Evolutionary conservation across 495 filamentous ascomycete species (phyloP).

Genomic region (Neurospora sp.): DNA sequence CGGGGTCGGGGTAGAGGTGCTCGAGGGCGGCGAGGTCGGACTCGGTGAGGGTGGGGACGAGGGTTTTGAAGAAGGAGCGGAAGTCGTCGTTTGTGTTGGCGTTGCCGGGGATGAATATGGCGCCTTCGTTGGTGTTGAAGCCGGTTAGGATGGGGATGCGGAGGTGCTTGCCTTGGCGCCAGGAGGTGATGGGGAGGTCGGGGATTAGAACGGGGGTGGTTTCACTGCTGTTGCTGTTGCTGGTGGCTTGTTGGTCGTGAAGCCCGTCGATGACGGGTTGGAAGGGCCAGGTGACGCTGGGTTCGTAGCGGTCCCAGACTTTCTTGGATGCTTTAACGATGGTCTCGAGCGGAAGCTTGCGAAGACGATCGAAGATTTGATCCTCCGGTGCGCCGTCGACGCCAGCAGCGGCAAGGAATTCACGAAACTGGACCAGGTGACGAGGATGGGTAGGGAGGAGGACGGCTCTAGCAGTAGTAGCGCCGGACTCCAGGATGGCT

Average conservation of each 20-base stretch:
- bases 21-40: constrained; percentile 42
- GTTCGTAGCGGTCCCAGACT: constrained; percentile 44
- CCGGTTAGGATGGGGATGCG: constrained; percentile 55
- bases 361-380: constrained; percentile 41
- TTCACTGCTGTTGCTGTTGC: constrained; percentile 2
- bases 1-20: constrained; percentile 48
- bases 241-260: constrained; percentile 13
- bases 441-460: constrained; percentile 44
- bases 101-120: constrained; percentile 43
- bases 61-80: constrained; percentile 41
- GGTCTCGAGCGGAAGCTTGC: constrained; percentile 32
- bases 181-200: constrained; percentile 45
- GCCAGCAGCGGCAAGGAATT: constrained; percentile 42
- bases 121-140: constrained; percentile 57
- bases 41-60: constrained; percentile 42
- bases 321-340: constrained; percentile 39
- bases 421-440: constrained; percentile 49
- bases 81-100: constrained; percentile 39
- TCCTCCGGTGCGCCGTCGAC: constrained; percentile 30
- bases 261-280: constrained; percentile 56
- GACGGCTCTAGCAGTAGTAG: constrained; percentile 49
- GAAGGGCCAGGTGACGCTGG: constrained; percentile 54
- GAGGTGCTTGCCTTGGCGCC: constrained; percentile 41
- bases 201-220: constrained; percentile 36
- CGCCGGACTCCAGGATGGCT: constrained; percentile 55